Evolutionary conservation across 805 yeast species (phyloP), one percentile per base, ranked within the genome.

Genomic region (Candida ficus): DNA sequence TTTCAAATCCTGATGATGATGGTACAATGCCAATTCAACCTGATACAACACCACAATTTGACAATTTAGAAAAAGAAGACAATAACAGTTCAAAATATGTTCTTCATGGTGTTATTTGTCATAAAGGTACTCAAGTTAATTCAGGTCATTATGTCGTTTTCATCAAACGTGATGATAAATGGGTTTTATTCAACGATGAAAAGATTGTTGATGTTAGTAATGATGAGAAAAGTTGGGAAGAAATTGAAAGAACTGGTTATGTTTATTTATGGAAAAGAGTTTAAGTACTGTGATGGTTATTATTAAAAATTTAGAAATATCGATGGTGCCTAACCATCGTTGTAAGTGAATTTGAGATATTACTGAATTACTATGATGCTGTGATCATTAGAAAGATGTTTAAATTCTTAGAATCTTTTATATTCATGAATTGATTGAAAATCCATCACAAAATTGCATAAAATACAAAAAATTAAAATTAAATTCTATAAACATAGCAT

Each of bases 91-190:
- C 50, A 1, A 39, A 40, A 13, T 88, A 81, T 54, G 46, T 52
- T 4, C 60, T 87, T 37, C 69, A 73, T 42, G 82, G 83, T 0
- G 80, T 83, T 4, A 70, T 88, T 21, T 86, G 95, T 56, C 96
- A 89, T 60, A 89, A 87, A 57, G 96, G 96, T 3, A 68, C 79
- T 0, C 83, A 91, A 26, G 81, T 87, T 1, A 95, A 88, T 47
- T 83, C 93, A 0, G 96, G 96, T 1, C 95, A 88, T 58, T 89
- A 89, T 57, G 95, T 89, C 26, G 85, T 80, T 1, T 87, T 81
- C 53, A 64, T 84, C 32, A 72, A 68, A 43, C 31, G 23, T 33
- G 37, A 19, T 22, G 59, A 53, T 37, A 56, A 67, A 38, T 86
- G 95, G 95, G 78, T 80, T 2, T 64, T 86, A 34, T 88, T 79